phyloP scores from a whole-genome alignment of 805 yeast species.

The Ogataea populi-albae region DNA sequence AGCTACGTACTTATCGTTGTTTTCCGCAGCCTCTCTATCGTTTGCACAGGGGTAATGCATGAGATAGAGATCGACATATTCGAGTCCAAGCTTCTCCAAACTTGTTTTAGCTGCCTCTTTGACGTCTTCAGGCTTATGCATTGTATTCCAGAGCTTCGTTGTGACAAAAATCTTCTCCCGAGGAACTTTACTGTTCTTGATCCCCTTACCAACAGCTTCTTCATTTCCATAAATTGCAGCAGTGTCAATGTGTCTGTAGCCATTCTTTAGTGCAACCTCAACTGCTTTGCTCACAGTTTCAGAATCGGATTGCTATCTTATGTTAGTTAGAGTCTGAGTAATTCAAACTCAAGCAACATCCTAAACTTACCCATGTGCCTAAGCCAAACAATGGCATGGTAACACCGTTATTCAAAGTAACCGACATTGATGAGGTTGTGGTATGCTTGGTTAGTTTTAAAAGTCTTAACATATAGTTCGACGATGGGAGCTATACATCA shows the following conservation, averaged over 20 bases:
- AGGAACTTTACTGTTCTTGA: conserved; percentile 40
- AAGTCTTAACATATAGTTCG: not conserved
- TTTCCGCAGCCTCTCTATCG: conserved; percentile 35
- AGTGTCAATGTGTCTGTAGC: conserved; percentile 77
- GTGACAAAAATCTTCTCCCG: conserved; percentile 57
- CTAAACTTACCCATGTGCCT: conserved; percentile 55
- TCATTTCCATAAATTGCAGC: conserved; percentile 71
- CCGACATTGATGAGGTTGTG: conserved; percentile 2
- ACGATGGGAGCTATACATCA: not conserved
- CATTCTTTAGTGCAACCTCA: conserved; percentile 56
- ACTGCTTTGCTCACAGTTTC: conserved; percentile 58
- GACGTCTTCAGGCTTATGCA: conserved; percentile 33
- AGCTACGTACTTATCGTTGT: conserved; percentile 33
- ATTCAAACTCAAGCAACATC: not conserved
- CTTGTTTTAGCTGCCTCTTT: conserved; percentile 49
- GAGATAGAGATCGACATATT: conserved; percentile 63
- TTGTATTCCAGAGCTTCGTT: conserved; percentile 57
- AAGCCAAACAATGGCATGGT: conserved; percentile 63
- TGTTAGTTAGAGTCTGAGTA: not conserved
- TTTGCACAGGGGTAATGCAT: conserved; percentile 64
- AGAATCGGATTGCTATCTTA: conserved; percentile 35
- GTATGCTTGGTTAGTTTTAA: too few species aligned
- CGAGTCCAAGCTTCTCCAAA: conserved; percentile 49
- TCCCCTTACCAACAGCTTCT: conserved; percentile 55
- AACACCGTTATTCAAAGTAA: conserved; percentile 35